A percentile compares a stretch with the other conserved stretches of the same genome.
Conservation (phyloP, 2,329 filamentous ascomycete species). For the Dothistroma pini region DNA sequence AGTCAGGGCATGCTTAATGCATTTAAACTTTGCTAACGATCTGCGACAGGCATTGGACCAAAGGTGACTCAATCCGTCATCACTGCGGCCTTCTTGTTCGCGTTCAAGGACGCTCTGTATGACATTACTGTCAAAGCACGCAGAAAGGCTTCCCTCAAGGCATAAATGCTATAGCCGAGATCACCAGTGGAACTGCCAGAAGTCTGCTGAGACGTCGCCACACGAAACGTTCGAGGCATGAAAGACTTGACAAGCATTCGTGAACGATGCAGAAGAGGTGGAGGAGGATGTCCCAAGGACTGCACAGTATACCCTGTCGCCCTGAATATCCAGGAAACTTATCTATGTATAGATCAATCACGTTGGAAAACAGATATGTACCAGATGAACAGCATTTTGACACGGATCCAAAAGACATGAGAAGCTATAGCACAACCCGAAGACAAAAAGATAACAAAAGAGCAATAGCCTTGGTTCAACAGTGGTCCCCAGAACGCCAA, state of each 20-base stretch:
- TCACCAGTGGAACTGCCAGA: neutral
- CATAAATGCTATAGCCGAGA: constrained; percentile 5
- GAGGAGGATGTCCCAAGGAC: neutral
- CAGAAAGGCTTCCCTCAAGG: constrained; percentile 22
- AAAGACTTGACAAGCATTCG: neutral
- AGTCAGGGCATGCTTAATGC: constrained; percentile 30
- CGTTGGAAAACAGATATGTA: neutral
- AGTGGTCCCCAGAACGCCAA: no score
- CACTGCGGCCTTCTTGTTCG: constrained; percentile 93
- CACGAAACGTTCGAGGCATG: neutral
- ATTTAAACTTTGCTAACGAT: constrained; percentile 8
- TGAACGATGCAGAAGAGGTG: neutral
- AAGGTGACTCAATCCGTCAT: constrained; percentile 97
- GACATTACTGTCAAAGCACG: constrained; percentile 71
- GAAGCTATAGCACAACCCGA: no score
- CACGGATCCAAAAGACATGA: no score
- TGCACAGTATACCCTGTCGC: neutral
- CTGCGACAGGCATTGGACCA: constrained; percentile 72
- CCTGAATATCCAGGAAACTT: neutral
- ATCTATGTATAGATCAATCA: neutral
- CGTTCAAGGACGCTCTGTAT: constrained; percentile 96
- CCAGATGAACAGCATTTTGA: no score
- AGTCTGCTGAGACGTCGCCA: neutral
- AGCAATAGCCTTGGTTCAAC: no score
- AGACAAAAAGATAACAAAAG: no score